A percentile compares a stretch with the other conserved stretches of the same genome.
Conservation (phyloP, 1,139 yeast species). For the Ogataea hybrid region DNA sequence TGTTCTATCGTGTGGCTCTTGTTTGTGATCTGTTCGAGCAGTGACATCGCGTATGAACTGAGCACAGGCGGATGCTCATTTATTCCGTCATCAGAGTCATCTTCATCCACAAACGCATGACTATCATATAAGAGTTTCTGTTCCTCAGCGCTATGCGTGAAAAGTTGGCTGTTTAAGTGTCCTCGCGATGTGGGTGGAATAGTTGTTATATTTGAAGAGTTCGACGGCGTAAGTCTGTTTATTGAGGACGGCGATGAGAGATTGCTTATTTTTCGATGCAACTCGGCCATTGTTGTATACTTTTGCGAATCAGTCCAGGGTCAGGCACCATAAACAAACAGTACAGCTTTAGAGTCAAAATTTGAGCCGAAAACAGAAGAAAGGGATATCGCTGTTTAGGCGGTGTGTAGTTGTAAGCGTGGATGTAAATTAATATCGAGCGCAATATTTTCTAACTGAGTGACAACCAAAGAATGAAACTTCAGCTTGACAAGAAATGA, state of each 20-base stretch:
- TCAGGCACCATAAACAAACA: too few relatives aligned
- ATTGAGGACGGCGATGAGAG: constrained; percentile 20
- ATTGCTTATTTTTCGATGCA: constrained; percentile 21
- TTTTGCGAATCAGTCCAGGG: background rate
- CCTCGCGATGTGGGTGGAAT: constrained; percentile 17
- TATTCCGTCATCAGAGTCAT: constrained; percentile 41
- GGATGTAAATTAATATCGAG: too few relatives aligned
- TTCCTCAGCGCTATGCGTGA: constrained; percentile 5
- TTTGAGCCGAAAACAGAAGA: too few relatives aligned
- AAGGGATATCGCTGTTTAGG: too few relatives aligned
- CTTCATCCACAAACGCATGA: constrained; percentile 10
- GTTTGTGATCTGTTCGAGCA: constrained; percentile 35
- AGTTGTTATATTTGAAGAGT: constrained; percentile 17
- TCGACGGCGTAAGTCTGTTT: constrained; percentile 15
- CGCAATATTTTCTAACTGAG: too few relatives aligned
- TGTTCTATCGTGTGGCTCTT: constrained; percentile 3
- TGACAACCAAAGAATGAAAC: too few relatives aligned
- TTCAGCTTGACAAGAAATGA: too few relatives aligned
- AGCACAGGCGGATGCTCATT: constrained; percentile 63
- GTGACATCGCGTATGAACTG: constrained; percentile 52
- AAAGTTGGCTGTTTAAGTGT: constrained; percentile 4
- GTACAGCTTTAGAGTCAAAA: too few relatives aligned
- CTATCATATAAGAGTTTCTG: background rate
- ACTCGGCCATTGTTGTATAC: constrained; percentile 18
- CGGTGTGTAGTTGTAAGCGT: too few relatives aligned